These are phyloP conservation scores for Physaria fendleri DNA, from an alignment of 345 rosid genomes.

Conservation along the genomic window DNA sequence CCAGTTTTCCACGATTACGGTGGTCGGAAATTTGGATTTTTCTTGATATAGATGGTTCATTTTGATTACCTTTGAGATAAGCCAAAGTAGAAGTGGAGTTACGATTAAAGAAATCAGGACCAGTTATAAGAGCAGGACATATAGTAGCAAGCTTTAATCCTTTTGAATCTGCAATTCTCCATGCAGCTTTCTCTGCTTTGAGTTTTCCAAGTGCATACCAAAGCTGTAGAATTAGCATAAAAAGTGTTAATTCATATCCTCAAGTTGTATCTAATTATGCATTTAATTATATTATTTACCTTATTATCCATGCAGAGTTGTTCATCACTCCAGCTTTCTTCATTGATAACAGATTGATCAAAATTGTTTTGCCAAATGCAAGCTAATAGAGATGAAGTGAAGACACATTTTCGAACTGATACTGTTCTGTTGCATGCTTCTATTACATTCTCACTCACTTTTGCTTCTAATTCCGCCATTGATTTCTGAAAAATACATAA, in stretches of 20 bases:
- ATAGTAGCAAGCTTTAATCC: slow-evolving; percentile 42
- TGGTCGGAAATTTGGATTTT: neutral
- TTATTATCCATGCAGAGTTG: slow-evolving; percentile 51
- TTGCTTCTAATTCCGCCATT: slow-evolving; percentile 35
- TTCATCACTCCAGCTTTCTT: slow-evolving; percentile 67
- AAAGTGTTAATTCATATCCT: no score
- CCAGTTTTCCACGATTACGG: neutral
- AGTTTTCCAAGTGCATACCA: slow-evolving; percentile 73
- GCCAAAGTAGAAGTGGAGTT: slow-evolving; percentile 54
- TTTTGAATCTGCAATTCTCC: slow-evolving; percentile 39
- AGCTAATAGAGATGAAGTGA: slow-evolving; percentile 59
- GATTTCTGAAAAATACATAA: slow-evolving; percentile 1
- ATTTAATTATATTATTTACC: neutral
- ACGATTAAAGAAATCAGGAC: slow-evolving; percentile 33
- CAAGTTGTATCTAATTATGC: neutral
- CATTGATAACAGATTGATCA: slow-evolving; percentile 28
- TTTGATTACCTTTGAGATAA: slow-evolving; percentile 35
- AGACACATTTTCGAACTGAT: slow-evolving; percentile 56
- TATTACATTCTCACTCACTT: slow-evolving; percentile 53
- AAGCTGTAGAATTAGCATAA: slow-evolving; percentile 33
- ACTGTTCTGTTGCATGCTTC: slow-evolving; percentile 61
- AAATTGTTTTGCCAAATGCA: slow-evolving; percentile 55
- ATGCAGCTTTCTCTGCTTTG: slow-evolving; percentile 46
- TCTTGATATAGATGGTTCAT: neutral
- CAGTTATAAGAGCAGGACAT: slow-evolving; percentile 50